Evolutionary conservation across 2,329 filamentous ascomycete species (phyloP).

Genomic region (Coleophoma eucalyptorum): DNA sequence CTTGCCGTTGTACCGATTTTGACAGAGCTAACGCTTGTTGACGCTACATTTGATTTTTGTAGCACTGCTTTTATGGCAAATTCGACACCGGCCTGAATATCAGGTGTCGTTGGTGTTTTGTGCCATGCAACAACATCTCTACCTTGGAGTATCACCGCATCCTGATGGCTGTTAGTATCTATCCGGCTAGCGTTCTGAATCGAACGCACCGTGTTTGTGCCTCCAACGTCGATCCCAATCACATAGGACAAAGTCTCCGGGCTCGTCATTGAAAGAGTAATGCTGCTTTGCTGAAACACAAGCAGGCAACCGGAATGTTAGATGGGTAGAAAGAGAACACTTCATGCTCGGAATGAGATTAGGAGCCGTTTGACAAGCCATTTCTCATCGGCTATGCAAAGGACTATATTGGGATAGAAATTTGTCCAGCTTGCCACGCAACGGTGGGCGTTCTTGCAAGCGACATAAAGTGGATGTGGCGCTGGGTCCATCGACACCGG

Average conservation of each 20-base stretch:
- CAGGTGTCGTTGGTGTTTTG: conserved; percentile 45
- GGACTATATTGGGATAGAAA: too few relatives aligned
- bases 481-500: too few relatives aligned
- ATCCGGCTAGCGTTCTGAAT: background rate
- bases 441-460: too few relatives aligned
- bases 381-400: background rate
- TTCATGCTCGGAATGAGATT: background rate
- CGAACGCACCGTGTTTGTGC: conserved; percentile 47
- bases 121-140: conserved; percentile 33
- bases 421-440: too few relatives aligned
- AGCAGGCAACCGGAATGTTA: background rate
- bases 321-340: background rate
- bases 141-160: conserved; percentile 19
- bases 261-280: conserved; percentile 9
- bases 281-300: background rate
- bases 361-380: background rate
- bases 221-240: conserved; percentile 49
- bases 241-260: conserved; percentile 18
- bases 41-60: conserved; percentile 30
- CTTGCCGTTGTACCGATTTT: conserved; percentile 38
- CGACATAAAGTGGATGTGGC: too few relatives aligned
- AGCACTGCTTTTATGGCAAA: conserved; percentile 40
- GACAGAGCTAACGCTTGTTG: conserved; percentile 38
- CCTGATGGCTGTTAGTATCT: conserved; percentile 4
- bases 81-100: conserved; percentile 46